A percentile compares a stretch with the other conserved stretches of the same genome.
Evolutionary conservation across 176 grass and related monocot species (phyloP).

Genomic region (Musa acuminata): DNA sequence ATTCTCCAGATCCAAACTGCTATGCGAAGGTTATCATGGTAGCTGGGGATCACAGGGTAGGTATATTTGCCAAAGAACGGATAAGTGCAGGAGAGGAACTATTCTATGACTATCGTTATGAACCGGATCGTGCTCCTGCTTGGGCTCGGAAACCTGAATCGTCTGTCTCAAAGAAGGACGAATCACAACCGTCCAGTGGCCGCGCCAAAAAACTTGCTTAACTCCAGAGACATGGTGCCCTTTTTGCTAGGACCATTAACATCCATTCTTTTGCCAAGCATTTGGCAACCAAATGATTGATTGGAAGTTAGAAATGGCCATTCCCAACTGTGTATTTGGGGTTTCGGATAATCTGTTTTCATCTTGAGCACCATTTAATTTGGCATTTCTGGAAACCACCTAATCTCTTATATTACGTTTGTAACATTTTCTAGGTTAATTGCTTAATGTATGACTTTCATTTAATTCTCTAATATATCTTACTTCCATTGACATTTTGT

Average conservation of each 20-base stretch:
- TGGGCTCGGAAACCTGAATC: conserved; percentile 88
- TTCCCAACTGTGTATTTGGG: not conserved
- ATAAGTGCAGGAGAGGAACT: conserved; percentile 70
- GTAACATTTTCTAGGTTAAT: not conserved
- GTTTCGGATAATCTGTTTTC: not conserved
- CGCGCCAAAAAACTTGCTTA: conserved; percentile 80
- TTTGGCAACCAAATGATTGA: conserved; percentile 2
- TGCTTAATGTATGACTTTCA: not conserved
- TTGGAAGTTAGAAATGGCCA: not conserved
- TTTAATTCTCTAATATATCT: not conserved
- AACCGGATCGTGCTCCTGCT: conserved; percentile 67
- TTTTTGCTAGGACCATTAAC: conserved; percentile 1
- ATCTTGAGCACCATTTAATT: not conserved
- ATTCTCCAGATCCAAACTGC: conserved; percentile 90
- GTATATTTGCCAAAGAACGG: conserved; percentile 90
- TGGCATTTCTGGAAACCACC: not conserved
- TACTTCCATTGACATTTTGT: not conserved
- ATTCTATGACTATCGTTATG: conserved; percentile 90
- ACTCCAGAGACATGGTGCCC: not conserved
- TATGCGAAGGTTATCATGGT: conserved; percentile 97
- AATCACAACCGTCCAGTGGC: conserved; percentile 48
- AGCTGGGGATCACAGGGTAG: conserved; percentile 87
- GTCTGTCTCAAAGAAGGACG: conserved; percentile 42
- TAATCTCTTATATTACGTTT: not conserved
- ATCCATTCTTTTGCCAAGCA: conserved; percentile 28